A percentile compares a stretch with the other conserved stretches of the same genome.
Conservation (phyloP, 2,329 filamentous ascomycete genomes). For the Alternaria sp. region DNA sequence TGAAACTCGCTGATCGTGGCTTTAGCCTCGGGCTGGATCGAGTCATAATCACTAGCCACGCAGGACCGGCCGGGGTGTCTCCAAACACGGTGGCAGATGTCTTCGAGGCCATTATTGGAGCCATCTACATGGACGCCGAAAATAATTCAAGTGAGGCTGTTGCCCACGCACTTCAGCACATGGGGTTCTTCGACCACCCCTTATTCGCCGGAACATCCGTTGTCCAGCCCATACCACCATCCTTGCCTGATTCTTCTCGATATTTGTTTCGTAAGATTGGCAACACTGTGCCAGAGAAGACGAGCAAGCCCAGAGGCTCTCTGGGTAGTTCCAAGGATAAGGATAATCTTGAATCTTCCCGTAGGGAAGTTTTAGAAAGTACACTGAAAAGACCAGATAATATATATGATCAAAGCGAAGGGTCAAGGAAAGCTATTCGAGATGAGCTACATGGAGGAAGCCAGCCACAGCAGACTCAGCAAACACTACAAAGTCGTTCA, state of each 20-base stretch:
- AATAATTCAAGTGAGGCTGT: neutral
- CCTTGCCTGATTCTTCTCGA: neutral
- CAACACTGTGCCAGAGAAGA: slow-evolving; percentile 29
- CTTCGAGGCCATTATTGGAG: slow-evolving; percentile 7
- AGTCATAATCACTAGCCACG: neutral
- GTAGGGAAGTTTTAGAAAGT: slow-evolving; percentile 18
- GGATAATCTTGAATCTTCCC: slow-evolving; percentile 22
- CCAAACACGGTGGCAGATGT: slow-evolving; percentile 3
- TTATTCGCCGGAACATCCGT: slow-evolving; percentile 1
- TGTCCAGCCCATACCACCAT: neutral
- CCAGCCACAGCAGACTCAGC: slow-evolving; percentile 18
- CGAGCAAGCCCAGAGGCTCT: slow-evolving; percentile 31
- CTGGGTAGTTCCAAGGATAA: slow-evolving; percentile 24
- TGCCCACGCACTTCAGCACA: slow-evolving; percentile 4
- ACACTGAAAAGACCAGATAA: slow-evolving; percentile 14
- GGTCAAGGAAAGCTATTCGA: slow-evolving; percentile 6
- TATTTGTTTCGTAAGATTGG: slow-evolving; percentile 20
- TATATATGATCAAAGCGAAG: slow-evolving; percentile 13
- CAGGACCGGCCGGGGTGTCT: no score
- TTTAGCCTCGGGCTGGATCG: neutral
- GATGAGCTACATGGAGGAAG: neutral
- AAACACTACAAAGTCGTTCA: slow-evolving; percentile 24
- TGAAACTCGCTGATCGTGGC: neutral
- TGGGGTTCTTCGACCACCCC: slow-evolving; percentile 13
- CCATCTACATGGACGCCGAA: neutral